Evolutionary conservation across 371 early-diverging fungal species (phyloP).

Genomic region (Chytridium lagenaria): DNA sequence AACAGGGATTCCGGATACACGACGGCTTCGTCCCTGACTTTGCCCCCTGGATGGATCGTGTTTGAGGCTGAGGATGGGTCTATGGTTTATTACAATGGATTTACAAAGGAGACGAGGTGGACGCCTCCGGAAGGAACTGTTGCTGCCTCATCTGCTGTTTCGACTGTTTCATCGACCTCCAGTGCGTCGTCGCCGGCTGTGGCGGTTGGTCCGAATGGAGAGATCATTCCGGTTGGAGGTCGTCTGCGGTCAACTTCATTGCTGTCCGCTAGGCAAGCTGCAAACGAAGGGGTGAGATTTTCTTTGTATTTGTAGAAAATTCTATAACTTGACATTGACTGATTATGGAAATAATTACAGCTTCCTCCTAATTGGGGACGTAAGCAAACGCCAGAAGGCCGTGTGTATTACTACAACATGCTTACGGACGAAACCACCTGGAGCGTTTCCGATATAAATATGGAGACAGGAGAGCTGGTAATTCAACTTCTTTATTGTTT

Average conservation of each 20-base stretch:
- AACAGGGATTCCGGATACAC: constrained; percentile 21
- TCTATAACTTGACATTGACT: constrained; percentile 4
- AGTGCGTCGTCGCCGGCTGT: not conserved
- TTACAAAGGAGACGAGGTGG: constrained; percentile 44
- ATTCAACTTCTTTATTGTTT: constrained; percentile 24
- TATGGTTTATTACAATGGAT: constrained; percentile 43
- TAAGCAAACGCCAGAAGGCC: constrained; percentile 61
- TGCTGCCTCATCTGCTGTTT: not conserved
- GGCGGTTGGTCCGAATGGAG: not conserved
- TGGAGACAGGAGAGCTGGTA: constrained; percentile 45
- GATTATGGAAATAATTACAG: constrained; percentile 13
- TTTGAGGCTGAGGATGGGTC: constrained; percentile 45
- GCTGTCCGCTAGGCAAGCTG: constrained; percentile 11
- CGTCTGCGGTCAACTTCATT: not conserved
- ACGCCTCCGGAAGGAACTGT: constrained; percentile 33
- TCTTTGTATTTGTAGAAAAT: not conserved
- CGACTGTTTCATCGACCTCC: constrained; percentile 18
- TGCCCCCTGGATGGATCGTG: constrained; percentile 47
- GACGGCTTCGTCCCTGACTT: constrained; percentile 5
- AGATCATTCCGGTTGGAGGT: not conserved
- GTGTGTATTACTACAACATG: constrained; percentile 64
- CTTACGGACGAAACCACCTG: constrained; percentile 64
- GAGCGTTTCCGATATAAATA: constrained; percentile 46
- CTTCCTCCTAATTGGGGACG: constrained; percentile 71
- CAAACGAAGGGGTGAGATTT: constrained; percentile 24